phyloP scores from a whole-genome alignment of 2,329 filamentous ascomycete genomes.

The Graphiopsis chlorocephala region DNA sequence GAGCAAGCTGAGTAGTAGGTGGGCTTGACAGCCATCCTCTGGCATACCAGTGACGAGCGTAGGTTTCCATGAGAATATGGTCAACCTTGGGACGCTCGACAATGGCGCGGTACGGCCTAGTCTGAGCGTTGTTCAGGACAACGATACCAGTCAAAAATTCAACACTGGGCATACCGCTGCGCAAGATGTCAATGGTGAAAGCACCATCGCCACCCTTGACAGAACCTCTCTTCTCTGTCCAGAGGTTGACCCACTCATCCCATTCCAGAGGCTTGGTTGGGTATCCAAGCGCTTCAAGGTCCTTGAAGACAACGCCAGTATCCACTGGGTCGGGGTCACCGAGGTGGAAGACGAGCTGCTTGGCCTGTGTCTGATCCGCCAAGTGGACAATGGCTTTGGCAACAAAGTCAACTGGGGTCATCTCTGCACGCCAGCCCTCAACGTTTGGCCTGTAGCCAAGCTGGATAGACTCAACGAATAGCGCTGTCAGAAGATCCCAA shows the following conservation, averaged over 20 bases:
- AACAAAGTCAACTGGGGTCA: conserved; percentile 82
- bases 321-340: conserved; percentile 69
- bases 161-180: conserved; percentile 74
- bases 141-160: conserved; percentile 70
- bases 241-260: conserved; percentile 71
- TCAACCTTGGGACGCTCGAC: conserved; percentile 69
- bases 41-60: conserved; percentile 76
- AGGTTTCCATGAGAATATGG: conserved; percentile 68
- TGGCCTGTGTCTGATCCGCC: conserved; percentile 59
- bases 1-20: conserved; percentile 52
- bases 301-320: conserved; percentile 63
- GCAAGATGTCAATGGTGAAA: conserved; percentile 76
- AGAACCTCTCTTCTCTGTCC: conserved; percentile 67
- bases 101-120: conserved; percentile 56
- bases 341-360: conserved; percentile 69
- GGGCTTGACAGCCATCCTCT: conserved; percentile 70
- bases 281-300: conserved; percentile 66
- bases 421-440: conserved; percentile 73
- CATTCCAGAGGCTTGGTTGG: conserved; percentile 64
- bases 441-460: conserved; percentile 69
- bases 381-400: conserved; percentile 71
- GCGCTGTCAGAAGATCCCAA: conserved; percentile 72
- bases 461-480: conserved; percentile 74
- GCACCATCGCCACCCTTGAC: conserved; percentile 65
- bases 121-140: conserved; percentile 69